A percentile compares a stretch with the other conserved stretches of the same genome.
phyloP scores from a whole-genome alignment of 2,329 filamentous ascomycete species.

The Didymella exigua region DNA sequence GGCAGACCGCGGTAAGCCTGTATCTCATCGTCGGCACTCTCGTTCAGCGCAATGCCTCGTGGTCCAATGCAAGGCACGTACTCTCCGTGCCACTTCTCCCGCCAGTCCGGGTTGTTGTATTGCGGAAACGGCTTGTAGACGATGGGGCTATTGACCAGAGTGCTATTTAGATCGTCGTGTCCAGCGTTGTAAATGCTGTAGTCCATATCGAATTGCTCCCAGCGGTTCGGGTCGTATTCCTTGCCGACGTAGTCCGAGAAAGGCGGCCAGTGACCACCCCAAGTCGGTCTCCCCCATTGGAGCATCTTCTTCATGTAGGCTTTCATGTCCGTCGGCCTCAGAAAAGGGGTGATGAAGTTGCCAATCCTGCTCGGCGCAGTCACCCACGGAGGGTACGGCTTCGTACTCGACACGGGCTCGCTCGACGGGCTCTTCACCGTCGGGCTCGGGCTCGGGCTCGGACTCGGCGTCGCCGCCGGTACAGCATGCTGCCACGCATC shows the following conservation, averaged over 20 bases:
- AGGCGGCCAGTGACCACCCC: constrained; percentile 52
- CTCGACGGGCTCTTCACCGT: constrained; percentile 15
- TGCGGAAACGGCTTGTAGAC: constrained; percentile 74
- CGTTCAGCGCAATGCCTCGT: constrained; percentile 56
- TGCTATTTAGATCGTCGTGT: constrained; percentile 38
- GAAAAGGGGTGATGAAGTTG: constrained; percentile 22
- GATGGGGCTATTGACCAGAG: constrained; percentile 50
- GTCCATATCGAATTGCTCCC: constrained; percentile 53
- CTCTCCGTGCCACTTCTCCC: constrained; percentile 59
- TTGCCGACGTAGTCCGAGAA: constrained; percentile 51
- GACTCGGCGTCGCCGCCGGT: constrained; percentile 11
- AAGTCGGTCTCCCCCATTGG: constrained; percentile 49
- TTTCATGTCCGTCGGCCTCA: constrained; percentile 34
- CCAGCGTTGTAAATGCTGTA: constrained; percentile 46
- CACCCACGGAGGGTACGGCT: constrained; percentile 33
- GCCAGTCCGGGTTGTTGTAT: constrained; percentile 70
- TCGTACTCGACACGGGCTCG: constrained; percentile 14
- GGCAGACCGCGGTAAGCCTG: constrained; percentile 67
- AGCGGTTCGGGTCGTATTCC: constrained; percentile 56
- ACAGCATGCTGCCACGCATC: constrained; percentile 31
- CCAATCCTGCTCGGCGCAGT: constrained; percentile 26
- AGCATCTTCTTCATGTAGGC: constrained; percentile 51
- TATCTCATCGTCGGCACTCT: constrained; percentile 64
- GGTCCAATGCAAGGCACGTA: constrained; percentile 71
- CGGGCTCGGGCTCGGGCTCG: not conserved